Percentiles rank a stretch among this genome's conserved stretches.
These are phyloP conservation scores for Lupinus albus DNA, from an alignment of 306 rosid genomes.

Conservation along the genomic window DNA sequence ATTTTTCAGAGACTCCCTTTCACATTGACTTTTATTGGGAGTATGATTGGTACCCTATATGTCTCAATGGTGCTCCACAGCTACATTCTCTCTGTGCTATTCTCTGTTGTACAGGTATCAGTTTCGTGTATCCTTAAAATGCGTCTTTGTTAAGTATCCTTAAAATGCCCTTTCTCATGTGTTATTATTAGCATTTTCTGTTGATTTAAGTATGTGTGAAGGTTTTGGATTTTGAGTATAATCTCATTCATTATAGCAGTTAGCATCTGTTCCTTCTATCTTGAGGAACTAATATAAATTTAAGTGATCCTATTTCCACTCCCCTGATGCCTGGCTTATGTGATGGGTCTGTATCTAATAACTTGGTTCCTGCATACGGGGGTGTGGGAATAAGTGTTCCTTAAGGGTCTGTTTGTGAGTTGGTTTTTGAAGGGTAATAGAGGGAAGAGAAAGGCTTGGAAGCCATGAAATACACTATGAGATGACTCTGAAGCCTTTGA, in stretches of 20 bases:
- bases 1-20: constrained; percentile 88
- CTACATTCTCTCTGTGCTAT: constrained; percentile 89
- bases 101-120: constrained; percentile 90
- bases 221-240: constrained; percentile 1
- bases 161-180: constrained; percentile 7
- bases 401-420: too few relatives aligned
- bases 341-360: constrained; percentile 20
- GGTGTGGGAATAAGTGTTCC: constrained; percentile 13
- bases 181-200: constrained; percentile 28
- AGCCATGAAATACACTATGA: too few relatives aligned
- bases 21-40: constrained; percentile 74
- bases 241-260: constrained; percentile 23
- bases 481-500: too few relatives aligned
- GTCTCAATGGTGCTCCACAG: constrained; percentile 97
- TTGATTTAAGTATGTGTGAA: constrained; percentile 29
- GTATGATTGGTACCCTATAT: constrained; percentile 88
- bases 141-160: constrained; percentile 25
- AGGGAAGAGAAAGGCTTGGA: too few relatives aligned
- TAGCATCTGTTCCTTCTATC: constrained; percentile 19
- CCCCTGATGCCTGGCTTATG: constrained; percentile 2
- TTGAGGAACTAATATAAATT: constrained; percentile 20
- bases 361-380: constrained; percentile 25
- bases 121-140: constrained; percentile 22
- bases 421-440: too few relatives aligned
- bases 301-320: constrained; percentile 23